These are phyloP conservation scores for Parathielavia hyrcaniae DNA, from an alignment of 495 filamentous ascomycete species.

Conservation along the genomic window DNA sequence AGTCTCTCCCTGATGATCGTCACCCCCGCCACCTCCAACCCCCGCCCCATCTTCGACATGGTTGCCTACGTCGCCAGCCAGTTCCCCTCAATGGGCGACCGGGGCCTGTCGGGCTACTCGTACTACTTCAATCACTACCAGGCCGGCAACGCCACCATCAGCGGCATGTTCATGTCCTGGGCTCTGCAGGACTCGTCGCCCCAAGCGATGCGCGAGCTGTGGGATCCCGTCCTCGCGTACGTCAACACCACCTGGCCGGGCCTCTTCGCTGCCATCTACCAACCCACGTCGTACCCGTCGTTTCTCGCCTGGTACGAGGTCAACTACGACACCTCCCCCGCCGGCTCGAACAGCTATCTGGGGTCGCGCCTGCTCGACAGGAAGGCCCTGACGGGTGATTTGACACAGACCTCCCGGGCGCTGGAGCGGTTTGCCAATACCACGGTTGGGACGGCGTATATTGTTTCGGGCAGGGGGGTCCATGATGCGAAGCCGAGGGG, in stretches of 20 bases:
- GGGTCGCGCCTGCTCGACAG: constrained; percentile 40
- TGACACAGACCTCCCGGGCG: constrained; percentile 23
- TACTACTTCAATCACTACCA: constrained; percentile 21
- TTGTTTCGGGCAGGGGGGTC: constrained; percentile 36
- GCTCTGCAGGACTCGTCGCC: constrained; percentile 26
- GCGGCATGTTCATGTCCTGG: constrained; percentile 28
- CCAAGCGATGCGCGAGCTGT: constrained; percentile 40
- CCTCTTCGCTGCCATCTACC: constrained; percentile 27
- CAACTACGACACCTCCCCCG: constrained; percentile 29
- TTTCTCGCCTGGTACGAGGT: constrained; percentile 45
- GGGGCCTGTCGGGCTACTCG: constrained; percentile 39
- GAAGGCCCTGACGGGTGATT: constrained; percentile 27
- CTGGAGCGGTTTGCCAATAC: constrained; percentile 18
- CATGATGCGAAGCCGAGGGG: constrained; percentile 38
- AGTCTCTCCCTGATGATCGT: constrained; percentile 16
- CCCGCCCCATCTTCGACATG: constrained; percentile 27
- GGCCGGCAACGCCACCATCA: constrained; percentile 27
- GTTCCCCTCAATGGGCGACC: constrained; percentile 32
- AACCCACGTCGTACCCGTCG: constrained; percentile 40
- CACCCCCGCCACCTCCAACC: constrained; percentile 12
- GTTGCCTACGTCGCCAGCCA: constrained; percentile 37
- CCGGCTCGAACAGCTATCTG: constrained; percentile 38
- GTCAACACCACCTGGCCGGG: constrained; percentile 45
- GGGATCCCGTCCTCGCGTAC: constrained; percentile 36
- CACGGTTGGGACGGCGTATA: constrained; percentile 16